Evolutionary conservation across 2,329 filamentous ascomycete species (phyloP).

Genomic region (Neofusicoccum ribis): DNA sequence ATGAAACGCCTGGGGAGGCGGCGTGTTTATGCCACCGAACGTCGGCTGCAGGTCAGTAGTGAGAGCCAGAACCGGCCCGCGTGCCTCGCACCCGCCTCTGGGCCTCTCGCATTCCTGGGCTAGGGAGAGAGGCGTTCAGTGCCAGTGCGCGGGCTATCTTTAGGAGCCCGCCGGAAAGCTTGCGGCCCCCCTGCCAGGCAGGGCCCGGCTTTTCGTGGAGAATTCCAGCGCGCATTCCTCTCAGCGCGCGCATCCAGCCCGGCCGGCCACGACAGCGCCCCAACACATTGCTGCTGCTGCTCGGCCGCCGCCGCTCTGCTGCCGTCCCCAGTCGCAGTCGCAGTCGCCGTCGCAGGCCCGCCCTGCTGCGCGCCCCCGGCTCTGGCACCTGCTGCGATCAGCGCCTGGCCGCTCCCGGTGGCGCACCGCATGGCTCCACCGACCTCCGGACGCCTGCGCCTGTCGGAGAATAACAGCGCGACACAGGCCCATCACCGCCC

Average conservation of each 20-base stretch:
- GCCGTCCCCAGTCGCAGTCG: not conserved
- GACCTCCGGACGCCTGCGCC: not conserved
- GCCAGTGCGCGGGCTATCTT: slow-evolving; percentile 11
- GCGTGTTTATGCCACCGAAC: slow-evolving; percentile 10
- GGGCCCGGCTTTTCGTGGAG: not conserved
- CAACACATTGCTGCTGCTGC: not conserved
- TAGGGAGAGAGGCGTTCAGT: not conserved
- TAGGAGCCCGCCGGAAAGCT: slow-evolving; percentile 4
- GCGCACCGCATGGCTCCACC: slow-evolving; percentile 13
- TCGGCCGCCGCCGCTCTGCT: not conserved
- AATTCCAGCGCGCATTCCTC: slow-evolving; percentile 1
- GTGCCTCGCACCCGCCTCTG: not conserved
- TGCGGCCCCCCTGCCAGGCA: not conserved
- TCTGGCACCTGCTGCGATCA: not conserved
- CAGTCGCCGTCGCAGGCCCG: not conserved
- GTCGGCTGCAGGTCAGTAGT: slow-evolving; percentile 9
- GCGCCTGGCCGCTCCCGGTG: slow-evolving; percentile 15
- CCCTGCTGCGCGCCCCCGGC: not conserved
- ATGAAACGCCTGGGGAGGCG: slow-evolving; percentile 11
- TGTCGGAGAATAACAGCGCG: slow-evolving; percentile 4
- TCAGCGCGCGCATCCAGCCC: not conserved
- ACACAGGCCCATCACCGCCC: not conserved
- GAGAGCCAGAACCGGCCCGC: not conserved
- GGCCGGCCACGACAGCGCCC: not conserved
- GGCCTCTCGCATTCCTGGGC: not conserved